Evolutionary conservation across 352 stramenopile genomes (phyloP), one percentile per base, ranked within the genome.

Genomic region (Phytopythium chamaehyphon): DNA sequence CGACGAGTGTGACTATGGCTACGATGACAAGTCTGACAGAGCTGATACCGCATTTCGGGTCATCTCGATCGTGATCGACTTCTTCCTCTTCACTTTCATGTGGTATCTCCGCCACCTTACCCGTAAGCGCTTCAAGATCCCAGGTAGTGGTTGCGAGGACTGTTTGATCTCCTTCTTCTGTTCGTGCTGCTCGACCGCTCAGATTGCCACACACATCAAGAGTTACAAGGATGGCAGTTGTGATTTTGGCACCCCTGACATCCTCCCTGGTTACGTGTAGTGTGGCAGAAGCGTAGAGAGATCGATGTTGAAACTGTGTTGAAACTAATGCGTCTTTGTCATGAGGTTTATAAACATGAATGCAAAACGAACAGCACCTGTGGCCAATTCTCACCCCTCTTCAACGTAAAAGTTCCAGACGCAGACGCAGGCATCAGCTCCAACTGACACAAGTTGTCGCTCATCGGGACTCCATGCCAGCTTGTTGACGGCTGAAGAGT

Each of bases 391-490:
- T 65, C 42, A 62, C 12, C 23, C 52, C 12, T 70, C 54, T 10
- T 76, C 66, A 18, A 60, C 46, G 56, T 79, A 98, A 51, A 97
- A 94, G 55, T 97, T 97, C 88, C 88, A 97, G 35, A 97, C 64
- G 51, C 83, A 93, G 47, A 97, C 71, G 53, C 89, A 97, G 49
- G 83, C 85, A 59, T 98, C 91, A 8, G 69, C 60, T n/a, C 83
- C 88, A 18, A 95, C 88, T 6, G 84, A 89, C 8, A 97, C 86
- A 35, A 98, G 62, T 66, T 97, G 90, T n/a, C 83, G 73, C 63
- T 97, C 88, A 49, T 98, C 89, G 0, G 80, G 80, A 48, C 80
- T 96, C 91, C 91, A 98, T 22, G 74, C 61, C 4, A 97, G 12
- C 28, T 66, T 71, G 28, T 86, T 84, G 38, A 96, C 72, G 14